Evolutionary conservation across 1,284 basidiomycete species (phyloP), one percentile per base, ranked within the genome.

Genomic region (Ganoderma meredithae): DNA sequence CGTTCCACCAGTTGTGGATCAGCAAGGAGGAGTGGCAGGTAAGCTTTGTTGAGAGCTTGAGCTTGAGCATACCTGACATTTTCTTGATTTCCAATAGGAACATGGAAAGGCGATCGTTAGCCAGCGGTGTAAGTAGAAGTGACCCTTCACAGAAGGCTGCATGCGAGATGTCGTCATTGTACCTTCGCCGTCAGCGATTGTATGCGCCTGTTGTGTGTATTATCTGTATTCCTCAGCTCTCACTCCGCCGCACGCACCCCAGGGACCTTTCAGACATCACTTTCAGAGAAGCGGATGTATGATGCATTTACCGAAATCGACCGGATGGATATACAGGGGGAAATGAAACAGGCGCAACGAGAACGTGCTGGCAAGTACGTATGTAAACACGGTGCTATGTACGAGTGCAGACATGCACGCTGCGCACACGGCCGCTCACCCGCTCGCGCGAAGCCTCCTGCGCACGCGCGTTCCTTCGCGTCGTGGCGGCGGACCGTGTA

Each of bases 1-100:
- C 96, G 17, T 99, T 98, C 87, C 96, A 99, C 80, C 96, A 98
- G 76, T 82, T 97, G 47, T 97, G 95, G 95, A 95, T 97, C 76
- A 95, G 94, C 77, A 90, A 86, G 76, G 95, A 96, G 79, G 95
- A 97, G 77, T 97, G 94, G 91, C 88, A 94, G 86, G 94, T 92
- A 68, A 47, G 88, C 81, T 6, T 13, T 12, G 3, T 22, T 27
- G 4, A 53, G 7, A 9, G 33, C n/a, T 49, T 31, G 25, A 39
- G 47, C 41, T 61, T 61, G 33, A 63, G 63, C 64, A 71, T 39
- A 68, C n/a, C 43, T 47, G 44, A 49, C 7, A n/a, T 39, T 52
- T 53, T 36, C 47, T 52, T 39, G 47, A 58, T 19, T 40, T 40
- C 56, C 59, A 55, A 17, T 71, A 93, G 90, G 93, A 94, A 76